Percentiles rank a stretch among this genome's conserved stretches.
These are phyloP conservation scores for Coniochaeta sp. DNA, from an alignment of 2,329 filamentous ascomycete genomes.

Conservation along the genomic window DNA sequence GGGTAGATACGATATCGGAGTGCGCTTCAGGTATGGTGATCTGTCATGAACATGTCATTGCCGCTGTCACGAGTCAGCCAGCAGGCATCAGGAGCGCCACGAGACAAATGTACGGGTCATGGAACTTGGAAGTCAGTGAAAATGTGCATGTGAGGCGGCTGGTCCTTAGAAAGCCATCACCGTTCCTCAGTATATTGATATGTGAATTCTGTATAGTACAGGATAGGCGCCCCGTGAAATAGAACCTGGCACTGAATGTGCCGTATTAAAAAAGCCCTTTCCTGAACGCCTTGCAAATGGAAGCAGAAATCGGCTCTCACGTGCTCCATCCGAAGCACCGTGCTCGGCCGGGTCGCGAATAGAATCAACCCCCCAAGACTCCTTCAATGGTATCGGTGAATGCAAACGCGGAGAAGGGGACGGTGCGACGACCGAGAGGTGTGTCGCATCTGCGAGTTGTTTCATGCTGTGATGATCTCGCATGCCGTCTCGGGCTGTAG, in stretches of 20 bases:
- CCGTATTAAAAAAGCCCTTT: neutral
- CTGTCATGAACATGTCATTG: neutral
- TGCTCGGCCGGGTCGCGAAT: neutral
- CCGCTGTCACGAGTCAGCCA: neutral
- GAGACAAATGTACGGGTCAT: neutral
- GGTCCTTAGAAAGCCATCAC: neutral
- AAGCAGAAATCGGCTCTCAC: neutral
- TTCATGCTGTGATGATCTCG: neutral
- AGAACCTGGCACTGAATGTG: neutral
- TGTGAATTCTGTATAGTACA: neutral
- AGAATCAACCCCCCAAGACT: neutral
- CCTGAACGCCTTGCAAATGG: neutral
- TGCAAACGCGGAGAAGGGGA: neutral
- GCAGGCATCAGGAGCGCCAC: neutral
- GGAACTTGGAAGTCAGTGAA: neutral
- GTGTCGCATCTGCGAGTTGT: neutral
- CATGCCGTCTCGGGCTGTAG: neutral
- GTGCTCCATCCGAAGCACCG: neutral
- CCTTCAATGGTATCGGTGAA: neutral
- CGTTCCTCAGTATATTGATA: neutral
- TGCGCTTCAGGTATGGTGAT: neutral
- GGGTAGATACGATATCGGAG: slow-evolving; percentile 1
- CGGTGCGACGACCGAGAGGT: neutral
- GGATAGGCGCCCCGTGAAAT: neutral
- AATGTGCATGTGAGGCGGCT: neutral